Evolutionary conservation across 495 filamentous ascomycete genomes (phyloP).

Genomic region (Hypomontagnella monticulosa): DNA sequence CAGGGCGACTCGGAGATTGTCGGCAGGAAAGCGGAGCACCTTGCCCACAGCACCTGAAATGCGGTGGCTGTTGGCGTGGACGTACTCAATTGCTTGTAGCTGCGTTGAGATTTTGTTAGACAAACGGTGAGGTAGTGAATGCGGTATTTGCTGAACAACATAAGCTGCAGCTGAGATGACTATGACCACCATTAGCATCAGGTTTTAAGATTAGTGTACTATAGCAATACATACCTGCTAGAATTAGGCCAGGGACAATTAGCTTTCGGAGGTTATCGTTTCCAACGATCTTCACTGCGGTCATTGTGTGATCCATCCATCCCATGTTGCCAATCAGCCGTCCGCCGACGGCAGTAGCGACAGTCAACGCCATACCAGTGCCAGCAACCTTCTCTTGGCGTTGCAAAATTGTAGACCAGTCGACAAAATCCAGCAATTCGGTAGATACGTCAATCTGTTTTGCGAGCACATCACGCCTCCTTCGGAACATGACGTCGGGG

Average conservation of each 20-base stretch:
- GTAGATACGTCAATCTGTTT: slow-evolving; percentile 86
- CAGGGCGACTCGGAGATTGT: slow-evolving; percentile 79
- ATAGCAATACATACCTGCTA: slow-evolving; percentile 71
- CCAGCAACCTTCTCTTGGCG: slow-evolving; percentile 93
- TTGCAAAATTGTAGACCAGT: slow-evolving; percentile 82
- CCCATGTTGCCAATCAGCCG: slow-evolving; percentile 82
- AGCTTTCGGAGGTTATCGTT: slow-evolving; percentile 82
- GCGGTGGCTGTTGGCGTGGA: slow-evolving; percentile 84
- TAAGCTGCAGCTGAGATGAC: slow-evolving; percentile 78
- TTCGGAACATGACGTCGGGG: slow-evolving; percentile 90
- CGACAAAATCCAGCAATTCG: slow-evolving; percentile 93
- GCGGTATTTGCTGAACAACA: slow-evolving; percentile 83
- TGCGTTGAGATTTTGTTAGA: slow-evolving; percentile 82
- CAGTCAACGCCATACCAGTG: slow-evolving; percentile 91
- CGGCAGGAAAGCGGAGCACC: slow-evolving; percentile 84
- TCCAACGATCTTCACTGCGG: slow-evolving; percentile 81
- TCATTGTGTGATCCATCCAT: slow-evolving; percentile 89
- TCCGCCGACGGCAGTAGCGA: slow-evolving; percentile 84
- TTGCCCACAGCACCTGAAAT: slow-evolving; percentile 85
- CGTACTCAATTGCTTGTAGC: slow-evolving; percentile 85
- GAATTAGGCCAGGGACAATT: slow-evolving; percentile 80
- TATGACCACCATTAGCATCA: slow-evolving; percentile 56
- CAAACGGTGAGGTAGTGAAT: slow-evolving; percentile 86
- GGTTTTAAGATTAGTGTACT: slow-evolving; percentile 2
- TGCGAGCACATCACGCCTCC: slow-evolving; percentile 79